A percentile compares a stretch with the other conserved stretches of the same genome.
These are phyloP conservation scores for Ophiostoma triangulosporum DNA, from an alignment of 2,329 filamentous ascomycete genomes.

Conservation along the genomic window DNA sequence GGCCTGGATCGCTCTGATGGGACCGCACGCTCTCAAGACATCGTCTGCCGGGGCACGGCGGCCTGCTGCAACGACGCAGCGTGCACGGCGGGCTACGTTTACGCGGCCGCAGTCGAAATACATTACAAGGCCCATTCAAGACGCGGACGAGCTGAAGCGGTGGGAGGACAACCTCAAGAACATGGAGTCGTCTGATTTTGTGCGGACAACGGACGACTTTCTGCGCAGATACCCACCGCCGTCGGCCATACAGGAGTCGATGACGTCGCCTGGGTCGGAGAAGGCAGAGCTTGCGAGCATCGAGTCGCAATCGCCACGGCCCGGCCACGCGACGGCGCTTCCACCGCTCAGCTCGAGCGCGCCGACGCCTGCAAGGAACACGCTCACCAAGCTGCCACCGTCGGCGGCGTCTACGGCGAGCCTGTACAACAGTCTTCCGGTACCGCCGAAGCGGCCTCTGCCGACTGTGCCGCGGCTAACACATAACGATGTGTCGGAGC, in stretches of 20 bases:
- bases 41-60: constrained; percentile 18
- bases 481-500: constrained; percentile 58
- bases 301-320: not conserved
- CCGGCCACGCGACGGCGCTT: not conserved
- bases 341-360: not conserved
- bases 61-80: constrained; percentile 6
- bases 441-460: constrained; percentile 50
- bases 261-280: constrained; percentile 29
- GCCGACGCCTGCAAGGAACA: not conserved
- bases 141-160: constrained; percentile 58
- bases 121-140: constrained; percentile 54
- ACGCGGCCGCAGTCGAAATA: constrained; percentile 30
- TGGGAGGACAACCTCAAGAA: constrained; percentile 66
- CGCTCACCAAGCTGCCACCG: not conserved
- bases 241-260: constrained; percentile 45
- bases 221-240: constrained; percentile 67
- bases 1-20: constrained; percentile 77
- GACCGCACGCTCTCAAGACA: constrained; percentile 45
- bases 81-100: constrained; percentile 13
- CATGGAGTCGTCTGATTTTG: constrained; percentile 37
- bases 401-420: not conserved
- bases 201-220: constrained; percentile 71
- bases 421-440: constrained; percentile 2
- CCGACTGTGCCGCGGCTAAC: constrained; percentile 56
- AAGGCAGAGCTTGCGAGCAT: not conserved